Evolutionary conservation across 2,329 filamentous ascomycete species (phyloP).

Genomic region (Trichoderma brevicompactum): DNA sequence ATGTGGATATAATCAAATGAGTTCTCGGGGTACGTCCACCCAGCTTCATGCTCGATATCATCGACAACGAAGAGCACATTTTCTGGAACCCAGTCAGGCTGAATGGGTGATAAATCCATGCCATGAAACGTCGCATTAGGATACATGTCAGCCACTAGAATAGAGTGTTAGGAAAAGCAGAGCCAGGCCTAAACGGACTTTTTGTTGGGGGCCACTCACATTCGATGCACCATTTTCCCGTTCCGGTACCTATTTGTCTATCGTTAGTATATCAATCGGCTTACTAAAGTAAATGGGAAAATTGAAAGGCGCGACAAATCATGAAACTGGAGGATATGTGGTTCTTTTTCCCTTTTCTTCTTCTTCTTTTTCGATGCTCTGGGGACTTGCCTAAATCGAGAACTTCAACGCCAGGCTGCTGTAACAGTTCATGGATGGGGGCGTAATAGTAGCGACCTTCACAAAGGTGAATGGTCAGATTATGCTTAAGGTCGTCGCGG

Average conservation of each 20-base stretch:
- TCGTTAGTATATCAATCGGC: conserved; percentile 12
- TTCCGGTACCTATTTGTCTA: conserved; percentile 51
- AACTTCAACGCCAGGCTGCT: conserved; percentile 50
- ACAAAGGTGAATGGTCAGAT: conserved; percentile 46
- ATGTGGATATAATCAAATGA: conserved; percentile 56
- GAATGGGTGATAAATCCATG: conserved; percentile 57
- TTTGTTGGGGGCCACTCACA: conserved; percentile 43
- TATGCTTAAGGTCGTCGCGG: conserved; percentile 49
- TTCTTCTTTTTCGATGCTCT: not conserved
- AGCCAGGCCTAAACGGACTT: not conserved
- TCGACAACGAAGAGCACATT: conserved; percentile 58
- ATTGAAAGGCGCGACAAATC: not conserved
- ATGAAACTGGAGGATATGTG: too few relatives aligned
- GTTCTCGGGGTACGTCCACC: conserved; percentile 53
- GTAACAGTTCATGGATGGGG: conserved; percentile 44
- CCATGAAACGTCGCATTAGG: conserved; percentile 51
- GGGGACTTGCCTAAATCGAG: conserved; percentile 51
- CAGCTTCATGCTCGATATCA: conserved; percentile 56
- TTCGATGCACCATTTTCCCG: conserved; percentile 56
- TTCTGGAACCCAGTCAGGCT: conserved; percentile 55
- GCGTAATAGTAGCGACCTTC: conserved; percentile 50
- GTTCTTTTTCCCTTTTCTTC: too few relatives aligned
- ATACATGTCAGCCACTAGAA: conserved; percentile 54
- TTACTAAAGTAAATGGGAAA: not conserved
- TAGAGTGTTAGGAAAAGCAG: not conserved